phyloP scores from a whole-genome alignment of 139 green algal genomes.

The Pseudopediastrum boryanum region DNA sequence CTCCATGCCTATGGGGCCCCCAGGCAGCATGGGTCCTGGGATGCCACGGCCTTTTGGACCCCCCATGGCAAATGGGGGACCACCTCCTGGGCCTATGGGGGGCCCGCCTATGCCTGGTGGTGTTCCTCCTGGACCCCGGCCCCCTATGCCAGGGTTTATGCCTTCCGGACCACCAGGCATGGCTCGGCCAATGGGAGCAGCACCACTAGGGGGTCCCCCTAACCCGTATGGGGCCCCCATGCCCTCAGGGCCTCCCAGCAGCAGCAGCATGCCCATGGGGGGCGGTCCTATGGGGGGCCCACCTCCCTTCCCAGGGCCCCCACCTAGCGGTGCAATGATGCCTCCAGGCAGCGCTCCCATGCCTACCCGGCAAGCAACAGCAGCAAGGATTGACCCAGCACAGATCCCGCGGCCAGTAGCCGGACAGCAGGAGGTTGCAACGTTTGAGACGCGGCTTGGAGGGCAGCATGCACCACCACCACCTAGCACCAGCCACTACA shows the following conservation, averaged over 20 bases:
- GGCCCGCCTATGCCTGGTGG: background rate
- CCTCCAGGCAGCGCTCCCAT: background rate
- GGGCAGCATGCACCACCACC: slow-evolving; percentile 50
- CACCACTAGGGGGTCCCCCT: background rate
- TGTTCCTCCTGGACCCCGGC: background rate
- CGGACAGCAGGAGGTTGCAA: slow-evolving; percentile 42
- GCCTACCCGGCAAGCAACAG: slow-evolving; percentile 10
- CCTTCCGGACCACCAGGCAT: slow-evolving; percentile 30
- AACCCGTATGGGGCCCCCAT: background rate
- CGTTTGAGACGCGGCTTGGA: slow-evolving; percentile 75
- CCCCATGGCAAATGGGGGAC: too few relatives aligned
- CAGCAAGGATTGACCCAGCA: slow-evolving; percentile 76
- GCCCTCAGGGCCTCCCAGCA: background rate
- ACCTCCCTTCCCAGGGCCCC: background rate
- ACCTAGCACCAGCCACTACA: slow-evolving; percentile 42
- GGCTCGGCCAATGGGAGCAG: background rate
- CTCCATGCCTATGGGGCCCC: too few relatives aligned
- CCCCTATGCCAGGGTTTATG: slow-evolving; percentile 30
- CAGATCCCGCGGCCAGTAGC: slow-evolving; percentile 81
- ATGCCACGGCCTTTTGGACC: too few relatives aligned
- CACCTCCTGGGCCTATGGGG: background rate
- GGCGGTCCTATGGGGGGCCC: background rate
- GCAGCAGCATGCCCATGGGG: background rate
- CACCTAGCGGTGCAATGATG: too few relatives aligned
- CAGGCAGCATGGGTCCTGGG: too few relatives aligned